A percentile compares a stretch with the other conserved stretches of the same genome.
Conservation (phyloP, 257 asterid genomes). For the Ophiorrhiza pumila region DNA sequence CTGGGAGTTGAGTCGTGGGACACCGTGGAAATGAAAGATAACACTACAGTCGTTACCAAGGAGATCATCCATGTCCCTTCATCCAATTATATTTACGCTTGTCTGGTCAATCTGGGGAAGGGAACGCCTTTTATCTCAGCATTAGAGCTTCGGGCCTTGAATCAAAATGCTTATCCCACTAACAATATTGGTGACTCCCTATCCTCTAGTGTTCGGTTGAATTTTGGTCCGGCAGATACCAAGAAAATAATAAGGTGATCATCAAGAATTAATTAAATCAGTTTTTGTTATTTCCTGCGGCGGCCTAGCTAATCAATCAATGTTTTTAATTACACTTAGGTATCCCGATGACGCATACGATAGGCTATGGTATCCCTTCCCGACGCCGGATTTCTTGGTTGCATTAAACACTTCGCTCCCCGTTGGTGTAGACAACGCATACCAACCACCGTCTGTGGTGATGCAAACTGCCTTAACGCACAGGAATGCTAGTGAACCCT, state of each 20-base stretch:
- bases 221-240: conserved; percentile 7
- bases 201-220: neutral
- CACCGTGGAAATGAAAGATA: neutral
- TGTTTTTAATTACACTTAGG: too few species aligned
- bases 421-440: neutral
- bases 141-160: conserved; percentile 29
- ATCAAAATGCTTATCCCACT: neutral
- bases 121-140: conserved; percentile 40
- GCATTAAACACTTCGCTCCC: neutral
- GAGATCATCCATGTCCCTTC: conserved; percentile 33
- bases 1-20: conserved; percentile 40
- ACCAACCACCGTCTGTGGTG: conserved; percentile 7
- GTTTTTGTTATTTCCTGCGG: too few species aligned
- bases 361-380: conserved; percentile 26
- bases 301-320: too few species aligned
- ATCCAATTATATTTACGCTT: conserved; percentile 31
- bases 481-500: neutral
- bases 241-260: neutral
- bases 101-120: conserved; percentile 25
- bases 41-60: neutral
- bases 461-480: conserved; percentile 29
- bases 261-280: neutral
- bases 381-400: neutral
- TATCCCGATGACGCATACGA: conserved; percentile 17
- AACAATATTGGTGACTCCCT: conserved; percentile 15